Evolutionary conservation across 805 yeast genomes (phyloP).

Genomic region (Yamadazyma insecticola): DNA sequence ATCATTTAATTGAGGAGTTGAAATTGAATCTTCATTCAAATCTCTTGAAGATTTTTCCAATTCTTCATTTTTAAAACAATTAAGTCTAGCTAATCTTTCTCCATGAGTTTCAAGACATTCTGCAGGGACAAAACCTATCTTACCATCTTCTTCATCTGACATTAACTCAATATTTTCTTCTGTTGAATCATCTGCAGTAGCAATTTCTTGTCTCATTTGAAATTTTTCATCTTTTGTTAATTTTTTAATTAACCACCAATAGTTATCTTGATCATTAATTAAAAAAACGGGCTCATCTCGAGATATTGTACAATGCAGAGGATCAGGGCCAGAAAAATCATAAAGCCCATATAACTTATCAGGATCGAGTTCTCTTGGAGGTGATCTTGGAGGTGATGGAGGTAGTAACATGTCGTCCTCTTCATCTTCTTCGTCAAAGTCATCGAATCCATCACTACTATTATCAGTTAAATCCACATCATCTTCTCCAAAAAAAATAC

Average conservation of each 20-base stretch:
- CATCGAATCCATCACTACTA: no score
- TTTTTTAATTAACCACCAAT: slow-evolving; percentile 89
- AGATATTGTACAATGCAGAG: slow-evolving; percentile 76
- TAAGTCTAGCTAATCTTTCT: slow-evolving; percentile 86
- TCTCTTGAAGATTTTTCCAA: slow-evolving; percentile 33
- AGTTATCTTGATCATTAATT: slow-evolving; percentile 83
- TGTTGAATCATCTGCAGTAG: slow-evolving; percentile 7
- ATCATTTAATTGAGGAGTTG: slow-evolving; percentile 7
- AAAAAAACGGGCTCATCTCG: slow-evolving; percentile 81
- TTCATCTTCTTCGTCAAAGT: slow-evolving; percentile 31
- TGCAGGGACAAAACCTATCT: slow-evolving; percentile 94
- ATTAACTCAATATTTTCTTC: slow-evolving; percentile 13
- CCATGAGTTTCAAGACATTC: slow-evolving; percentile 89
- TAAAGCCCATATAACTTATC: slow-evolving; percentile 79
- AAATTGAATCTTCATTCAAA: slow-evolving; percentile 4
- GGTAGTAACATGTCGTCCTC: slow-evolving; percentile 41
- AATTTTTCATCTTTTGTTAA: slow-evolving; percentile 32
- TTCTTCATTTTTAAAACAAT: slow-evolving; percentile 89
- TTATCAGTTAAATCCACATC: slow-evolving; percentile 3
- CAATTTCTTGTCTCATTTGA: slow-evolving; percentile 8
- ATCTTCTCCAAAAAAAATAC: slow-evolving; percentile 11
- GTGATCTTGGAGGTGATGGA: slow-evolving; percentile 71
- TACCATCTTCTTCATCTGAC: slow-evolving; percentile 48
- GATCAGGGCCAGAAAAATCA: slow-evolving; percentile 88
- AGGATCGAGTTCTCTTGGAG: slow-evolving; percentile 80